Evolutionary conservation across 192 early-diverging fungal genomes (phyloP), one percentile per base, ranked within the genome.

Genomic region (Phycomyces nitens): DNA sequence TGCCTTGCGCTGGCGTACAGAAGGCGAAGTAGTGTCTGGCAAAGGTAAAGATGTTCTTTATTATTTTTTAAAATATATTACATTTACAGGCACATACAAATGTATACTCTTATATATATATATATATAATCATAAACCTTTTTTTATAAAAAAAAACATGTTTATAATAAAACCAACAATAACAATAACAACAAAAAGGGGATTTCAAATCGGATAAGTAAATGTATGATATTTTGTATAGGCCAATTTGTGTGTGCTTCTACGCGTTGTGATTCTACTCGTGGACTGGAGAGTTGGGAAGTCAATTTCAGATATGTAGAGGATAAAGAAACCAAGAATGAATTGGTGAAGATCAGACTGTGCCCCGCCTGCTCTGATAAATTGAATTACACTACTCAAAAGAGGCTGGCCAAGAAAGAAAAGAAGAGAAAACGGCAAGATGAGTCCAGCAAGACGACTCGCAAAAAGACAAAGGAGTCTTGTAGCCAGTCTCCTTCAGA

Each of bases 221-320:
- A n/a, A n/a, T n/a, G n/a, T n/a, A n/a, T n/a, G n/a, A n/a, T n/a
- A n/a, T n/a, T n/a, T n/a, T n/a, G n/a, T n/a, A n/a, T 21, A 85
- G 85, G 92, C 0, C 89, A 91, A 62, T 91, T 89, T 62, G 75
- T 76, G 1, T 94, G 92, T 64, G 90, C 77, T 16, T 88, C 84
- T 60, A 71, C 85, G 22, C 41, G 65, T 24, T 86, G 89, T 41
- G 66, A 75, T 18, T 57, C 71, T 5, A 64, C 56, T n/a, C 54
- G 63, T 12, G 67, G 71, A 5, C 68, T 94, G 16, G 67, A 80
- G 39, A 87, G 87, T 38, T 94, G 92, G 92, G 92, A 94, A 68
- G 88, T 94, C 12, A 92, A 92, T 62, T 94, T 94, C 69, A 86
- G 66, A 9, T 94, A 93, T 73, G 66, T 86, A 22, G 92, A 94